These are phyloP conservation scores for Xylaria polymorpha DNA, from an alignment of 2,329 filamentous ascomycete species.

Conservation along the genomic window DNA sequence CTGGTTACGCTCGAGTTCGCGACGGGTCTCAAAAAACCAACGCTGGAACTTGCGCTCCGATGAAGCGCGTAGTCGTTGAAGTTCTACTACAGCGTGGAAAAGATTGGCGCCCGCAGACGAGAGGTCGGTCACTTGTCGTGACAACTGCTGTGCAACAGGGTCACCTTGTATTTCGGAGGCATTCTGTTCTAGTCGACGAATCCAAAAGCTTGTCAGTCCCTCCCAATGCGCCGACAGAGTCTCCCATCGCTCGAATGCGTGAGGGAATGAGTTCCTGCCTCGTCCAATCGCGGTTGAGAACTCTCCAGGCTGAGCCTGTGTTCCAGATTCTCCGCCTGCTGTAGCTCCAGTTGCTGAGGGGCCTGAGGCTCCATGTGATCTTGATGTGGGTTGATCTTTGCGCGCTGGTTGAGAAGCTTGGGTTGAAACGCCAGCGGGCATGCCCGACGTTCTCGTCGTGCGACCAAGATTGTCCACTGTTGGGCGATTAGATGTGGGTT, in stretches of 20 bases:
- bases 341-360: conserved; percentile 39
- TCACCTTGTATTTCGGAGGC: conserved; percentile 85
- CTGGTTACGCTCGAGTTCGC: conserved; percentile 85
- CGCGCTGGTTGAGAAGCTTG: conserved; percentile 44
- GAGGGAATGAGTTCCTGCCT: conserved; percentile 81
- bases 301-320: conserved; percentile 51
- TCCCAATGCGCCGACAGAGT: conserved; percentile 98
- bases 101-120: conserved; percentile 96
- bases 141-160: conserved; percentile 86
- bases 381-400: conserved; percentile 42
- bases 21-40: conserved; percentile 96
- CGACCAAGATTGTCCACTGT: conserved; percentile 40
- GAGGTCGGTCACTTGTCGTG: conserved; percentile 94
- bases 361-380: conserved; percentile 38
- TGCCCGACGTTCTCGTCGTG: conserved; percentile 35
- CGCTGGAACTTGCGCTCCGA: conserved; percentile 98
- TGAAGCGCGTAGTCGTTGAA: conserved; percentile 91
- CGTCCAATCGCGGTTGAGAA: conserved; percentile 46
- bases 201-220: conserved; percentile 96
- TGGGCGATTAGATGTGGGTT: conserved; percentile 42
- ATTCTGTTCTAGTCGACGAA: conserved; percentile 90
- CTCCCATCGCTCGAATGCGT: conserved; percentile 98
- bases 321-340: conserved; percentile 50
- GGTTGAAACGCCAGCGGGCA: conserved; percentile 38
- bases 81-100: conserved; percentile 96